Base-by-base conservation (phyloP, 768 basidiomycete genomes). In the Termitomyces sp. region DNA sequence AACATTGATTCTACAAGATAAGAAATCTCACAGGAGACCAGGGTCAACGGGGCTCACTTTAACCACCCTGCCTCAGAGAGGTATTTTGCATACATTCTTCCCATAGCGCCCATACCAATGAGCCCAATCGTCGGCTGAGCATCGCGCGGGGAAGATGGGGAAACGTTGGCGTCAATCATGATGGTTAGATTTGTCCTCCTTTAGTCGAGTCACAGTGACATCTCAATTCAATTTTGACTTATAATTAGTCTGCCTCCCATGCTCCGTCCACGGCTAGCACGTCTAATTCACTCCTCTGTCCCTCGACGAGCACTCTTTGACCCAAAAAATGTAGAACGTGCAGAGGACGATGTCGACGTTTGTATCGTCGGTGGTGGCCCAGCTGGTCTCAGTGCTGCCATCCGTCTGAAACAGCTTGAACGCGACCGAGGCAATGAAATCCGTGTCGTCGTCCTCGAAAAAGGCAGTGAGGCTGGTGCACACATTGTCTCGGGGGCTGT, bases 21-120 rank as follows among this genome's bases (percentile, higher is more conserved):
- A 58, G 49, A 57, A 46, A 34, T 19, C 17, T 35, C 25, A 27
- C 5, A 21, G 8, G 27, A 19, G 45, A 61, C 37, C 11, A 42
- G 11, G n/a, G 35, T 52, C 37, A 25, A 55, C 27, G 52, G n/a
- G 23, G 60, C 66, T 52, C 59, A 94, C 95, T 84, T 89, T 70
- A 85, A 82, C 95, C 95, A 94, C 2, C 96, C 94, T 10, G 87
- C 94, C 6, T 77, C 75, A 11, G 85, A 81, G 25, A 99, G 76
- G n/a, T 76, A 68, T 17, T 78, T 79, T 0, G 94, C 93, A 68
- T 98, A 98, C 94, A 98, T 93, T 66, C 76, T 77, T 2, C 96
- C 96, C 96, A 98, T 98, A 49, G 90, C 91, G 0, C 95, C 95
- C 94, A 98, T 97, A 2, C 96, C 95, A 59, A 97, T 97, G 51